Conservation (phyloP, 2,329 filamentous ascomycete genomes). For the Orbilia brochopaga region DNA sequence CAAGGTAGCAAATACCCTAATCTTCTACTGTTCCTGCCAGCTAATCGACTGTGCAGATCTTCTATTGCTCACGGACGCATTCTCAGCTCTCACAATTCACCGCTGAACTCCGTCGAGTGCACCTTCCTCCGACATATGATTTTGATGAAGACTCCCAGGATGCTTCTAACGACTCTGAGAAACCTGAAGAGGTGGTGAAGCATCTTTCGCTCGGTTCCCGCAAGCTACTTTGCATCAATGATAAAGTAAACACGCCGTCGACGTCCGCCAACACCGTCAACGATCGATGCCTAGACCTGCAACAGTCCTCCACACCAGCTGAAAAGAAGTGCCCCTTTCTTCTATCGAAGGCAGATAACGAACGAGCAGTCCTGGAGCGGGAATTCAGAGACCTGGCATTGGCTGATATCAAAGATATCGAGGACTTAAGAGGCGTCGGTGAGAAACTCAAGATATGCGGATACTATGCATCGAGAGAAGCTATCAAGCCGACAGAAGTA, state of each 20-base stretch:
- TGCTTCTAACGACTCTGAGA: conserved; percentile 51
- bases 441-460: conserved; percentile 82
- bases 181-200: conserved; percentile 70
- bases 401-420: conserved; percentile 87
- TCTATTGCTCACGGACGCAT: conserved; percentile 90
- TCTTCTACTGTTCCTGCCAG: conserved; percentile 24
- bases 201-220: conserved; percentile 83
- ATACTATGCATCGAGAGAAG: conserved; percentile 90
- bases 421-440: conserved; percentile 81
- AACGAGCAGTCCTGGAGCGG: conserved; percentile 68
- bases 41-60: conserved; percentile 64
- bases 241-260: conserved; percentile 73
- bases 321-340: conserved; percentile 77
- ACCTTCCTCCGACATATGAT: conserved; percentile 74
- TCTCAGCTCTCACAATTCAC: conserved; percentile 91
- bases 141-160: conserved; percentile 54
- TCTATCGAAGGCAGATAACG: conserved; percentile 73
- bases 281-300: conserved; percentile 87
- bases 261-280: conserved; percentile 81
- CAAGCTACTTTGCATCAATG: conserved; percentile 89
- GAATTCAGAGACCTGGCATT: conserved; percentile 85
- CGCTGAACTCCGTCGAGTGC: conserved; percentile 77
- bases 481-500: conserved; percentile 78
- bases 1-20: conserved; percentile 65
- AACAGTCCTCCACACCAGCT: conserved; percentile 70